Percentiles rank a stretch among this genome's conserved stretches.
phyloP scores from a whole-genome alignment of 139 green algal species.

The Zygnema cylindricum region DNA sequence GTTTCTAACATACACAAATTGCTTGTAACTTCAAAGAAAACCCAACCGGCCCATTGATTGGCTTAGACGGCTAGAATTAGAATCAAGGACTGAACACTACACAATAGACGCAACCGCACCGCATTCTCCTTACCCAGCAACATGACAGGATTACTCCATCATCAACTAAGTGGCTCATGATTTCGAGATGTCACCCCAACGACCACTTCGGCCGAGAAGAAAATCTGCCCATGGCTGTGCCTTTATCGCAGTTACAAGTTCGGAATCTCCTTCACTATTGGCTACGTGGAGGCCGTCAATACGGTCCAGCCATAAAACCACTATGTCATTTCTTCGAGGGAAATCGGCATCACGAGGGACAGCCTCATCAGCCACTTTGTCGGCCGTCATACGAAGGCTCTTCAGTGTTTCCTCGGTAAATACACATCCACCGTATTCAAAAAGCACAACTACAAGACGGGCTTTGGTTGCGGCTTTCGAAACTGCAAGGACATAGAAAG shows the following conservation, averaged over 20 bases:
- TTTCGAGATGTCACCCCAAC: slow-evolving; percentile 20
- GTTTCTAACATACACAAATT: no score
- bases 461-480: slow-evolving; percentile 8
- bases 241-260: slow-evolving; percentile 17
- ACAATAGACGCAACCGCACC: no score
- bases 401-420: slow-evolving; percentile 39
- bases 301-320: slow-evolving; percentile 38
- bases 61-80: no score
- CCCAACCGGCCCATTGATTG: no score
- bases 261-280: slow-evolving; percentile 29
- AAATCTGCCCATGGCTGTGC: slow-evolving; percentile 37
- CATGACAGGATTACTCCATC: no score
- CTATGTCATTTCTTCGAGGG: slow-evolving; percentile 4
- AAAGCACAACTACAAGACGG: slow-evolving; percentile 42
- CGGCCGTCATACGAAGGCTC: slow-evolving; percentile 19
- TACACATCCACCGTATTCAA: slow-evolving; percentile 29
- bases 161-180: no score
- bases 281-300: slow-evolving; percentile 21
- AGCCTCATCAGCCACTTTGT: slow-evolving; percentile 42
- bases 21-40: no score
- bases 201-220: slow-evolving; percentile 33
- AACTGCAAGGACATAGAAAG: slow-evolving; percentile 17
- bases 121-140: no score
- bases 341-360: slow-evolving; percentile 29
- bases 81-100: no score